These are phyloP conservation scores for Pulveroboletus sp. DNA, from an alignment of 768 basidiomycete species.

Conservation along the genomic window DNA sequence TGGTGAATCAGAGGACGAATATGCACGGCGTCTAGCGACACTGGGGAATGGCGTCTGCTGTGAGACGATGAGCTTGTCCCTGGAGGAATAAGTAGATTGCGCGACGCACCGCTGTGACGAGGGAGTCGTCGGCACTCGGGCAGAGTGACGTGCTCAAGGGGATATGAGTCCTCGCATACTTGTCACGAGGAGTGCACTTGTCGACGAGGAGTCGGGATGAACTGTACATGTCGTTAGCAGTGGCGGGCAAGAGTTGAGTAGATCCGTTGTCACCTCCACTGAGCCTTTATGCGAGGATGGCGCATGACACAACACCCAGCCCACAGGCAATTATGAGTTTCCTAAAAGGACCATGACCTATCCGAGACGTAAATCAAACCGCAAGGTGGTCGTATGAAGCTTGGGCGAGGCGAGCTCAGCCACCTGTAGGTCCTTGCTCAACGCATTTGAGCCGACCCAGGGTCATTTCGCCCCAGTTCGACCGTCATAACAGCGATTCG, in stretches of 20 bases:
- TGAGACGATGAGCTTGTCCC: neutral
- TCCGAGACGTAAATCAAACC: conserved; percentile 25
- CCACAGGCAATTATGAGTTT: conserved; percentile 18
- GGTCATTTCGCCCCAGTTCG: conserved; percentile 18
- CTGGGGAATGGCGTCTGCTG: conserved; percentile 16
- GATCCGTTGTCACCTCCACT: conserved; percentile 1
- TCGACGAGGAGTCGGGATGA: conserved; percentile 29
- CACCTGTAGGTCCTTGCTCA: neutral
- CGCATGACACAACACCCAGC: conserved; percentile 11
- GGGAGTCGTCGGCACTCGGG: conserved; percentile 27
- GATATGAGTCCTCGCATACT: conserved; percentile 30
- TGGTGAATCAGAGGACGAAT: conserved; percentile 31
- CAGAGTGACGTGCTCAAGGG: conserved; percentile 24
- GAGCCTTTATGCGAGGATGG: conserved; percentile 20
- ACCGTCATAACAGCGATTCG: conserved; percentile 14
- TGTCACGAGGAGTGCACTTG: conserved; percentile 33
- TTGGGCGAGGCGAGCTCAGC: conserved; percentile 1
- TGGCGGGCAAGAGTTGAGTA: neutral
- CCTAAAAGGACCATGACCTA: conserved; percentile 4
- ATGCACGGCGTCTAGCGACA: conserved; percentile 27
- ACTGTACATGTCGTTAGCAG: conserved; percentile 12
- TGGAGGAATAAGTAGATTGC: neutral
- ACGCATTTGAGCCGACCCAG: neutral
- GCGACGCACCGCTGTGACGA: conserved; percentile 19
- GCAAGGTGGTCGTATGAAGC: conserved; percentile 2